Evolutionary conservation across 192 early-diverging fungal species (phyloP).

Genomic region (Dissophora ornata): DNA sequence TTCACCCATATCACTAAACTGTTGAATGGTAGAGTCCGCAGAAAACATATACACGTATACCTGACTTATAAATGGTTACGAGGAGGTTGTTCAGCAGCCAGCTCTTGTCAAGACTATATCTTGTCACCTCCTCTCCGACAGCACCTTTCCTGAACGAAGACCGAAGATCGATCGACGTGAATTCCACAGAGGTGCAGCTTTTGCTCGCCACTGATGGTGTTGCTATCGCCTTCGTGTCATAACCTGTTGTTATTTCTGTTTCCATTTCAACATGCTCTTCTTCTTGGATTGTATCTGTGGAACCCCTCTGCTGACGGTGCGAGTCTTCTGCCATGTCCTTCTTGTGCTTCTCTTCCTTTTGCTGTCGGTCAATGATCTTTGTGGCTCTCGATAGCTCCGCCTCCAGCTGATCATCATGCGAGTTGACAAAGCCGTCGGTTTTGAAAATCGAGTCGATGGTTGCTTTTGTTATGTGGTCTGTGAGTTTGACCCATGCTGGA

Average conservation of each 20-base stretch:
- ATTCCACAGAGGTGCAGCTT: conserved; percentile 54
- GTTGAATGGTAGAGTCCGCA: too few species aligned
- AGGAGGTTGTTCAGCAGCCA: conserved; percentile 78
- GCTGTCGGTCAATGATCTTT: conserved; percentile 70
- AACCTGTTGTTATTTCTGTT: background rate
- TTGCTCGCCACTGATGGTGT: background rate
- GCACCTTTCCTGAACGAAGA: conserved; percentile 84
- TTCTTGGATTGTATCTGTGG: conserved; percentile 25
- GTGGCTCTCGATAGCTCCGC: conserved; percentile 56
- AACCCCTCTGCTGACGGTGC: too few species aligned
- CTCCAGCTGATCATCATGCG: conserved; percentile 61
- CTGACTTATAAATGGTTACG: conserved; percentile 54
- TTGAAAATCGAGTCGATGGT: conserved; percentile 22
- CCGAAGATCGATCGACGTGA: conserved; percentile 83
- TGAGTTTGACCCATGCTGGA: conserved; percentile 81
- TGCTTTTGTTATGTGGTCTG: conserved; percentile 69
- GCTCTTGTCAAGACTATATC: conserved; percentile 90
- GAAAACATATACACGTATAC: too few species aligned
- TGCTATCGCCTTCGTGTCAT: background rate
- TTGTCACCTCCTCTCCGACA: conserved; percentile 71
- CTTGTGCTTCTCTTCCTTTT: conserved; percentile 61
- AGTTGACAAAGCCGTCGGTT: conserved; percentile 33
- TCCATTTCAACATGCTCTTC: conserved; percentile 30
- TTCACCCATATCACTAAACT: too few species aligned
- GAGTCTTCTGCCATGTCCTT: background rate